These are phyloP conservation scores for Metschnikowia aberdeeniae DNA, from an alignment of 805 yeast species.

Conservation along the genomic window DNA sequence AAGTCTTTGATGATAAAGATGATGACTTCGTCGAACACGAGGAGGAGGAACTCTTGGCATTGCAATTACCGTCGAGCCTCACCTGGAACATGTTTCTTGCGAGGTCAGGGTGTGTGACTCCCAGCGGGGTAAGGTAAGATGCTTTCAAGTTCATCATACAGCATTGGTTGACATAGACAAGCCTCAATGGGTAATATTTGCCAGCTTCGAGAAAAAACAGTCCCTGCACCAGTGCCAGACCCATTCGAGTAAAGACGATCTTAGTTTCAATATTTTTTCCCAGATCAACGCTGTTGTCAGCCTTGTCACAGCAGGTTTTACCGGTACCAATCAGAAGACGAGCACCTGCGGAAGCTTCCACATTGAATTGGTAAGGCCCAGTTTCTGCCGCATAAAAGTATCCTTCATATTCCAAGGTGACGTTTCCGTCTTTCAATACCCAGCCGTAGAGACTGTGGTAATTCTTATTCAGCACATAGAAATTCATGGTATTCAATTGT, in stretches of 20 bases:
- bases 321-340: conserved; percentile 1
- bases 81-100: neutral
- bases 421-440: neutral
- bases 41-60: neutral
- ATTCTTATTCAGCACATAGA: neutral
- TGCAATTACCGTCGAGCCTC: neutral
- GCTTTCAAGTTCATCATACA: neutral
- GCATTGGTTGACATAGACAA: conserved; percentile 10
- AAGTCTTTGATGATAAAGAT: neutral
- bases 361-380: neutral
- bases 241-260: neutral
- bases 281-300: neutral
- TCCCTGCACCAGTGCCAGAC: neutral
- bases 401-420: conserved; percentile 2
- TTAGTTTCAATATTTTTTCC: neutral
- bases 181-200: conserved; percentile 7
- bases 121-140: neutral
- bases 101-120: neutral
- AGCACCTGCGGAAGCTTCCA: conserved; percentile 5
- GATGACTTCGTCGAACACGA: neutral
- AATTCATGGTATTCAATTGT: neutral
- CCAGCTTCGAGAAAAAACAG: conserved; percentile 2
- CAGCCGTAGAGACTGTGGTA: neutral
- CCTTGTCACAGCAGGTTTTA: conserved; percentile 6
- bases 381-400: conserved; percentile 4